Base-by-base conservation (phyloP, 1,284 basidiomycete species). In the Puccinia novopanici region DNA sequence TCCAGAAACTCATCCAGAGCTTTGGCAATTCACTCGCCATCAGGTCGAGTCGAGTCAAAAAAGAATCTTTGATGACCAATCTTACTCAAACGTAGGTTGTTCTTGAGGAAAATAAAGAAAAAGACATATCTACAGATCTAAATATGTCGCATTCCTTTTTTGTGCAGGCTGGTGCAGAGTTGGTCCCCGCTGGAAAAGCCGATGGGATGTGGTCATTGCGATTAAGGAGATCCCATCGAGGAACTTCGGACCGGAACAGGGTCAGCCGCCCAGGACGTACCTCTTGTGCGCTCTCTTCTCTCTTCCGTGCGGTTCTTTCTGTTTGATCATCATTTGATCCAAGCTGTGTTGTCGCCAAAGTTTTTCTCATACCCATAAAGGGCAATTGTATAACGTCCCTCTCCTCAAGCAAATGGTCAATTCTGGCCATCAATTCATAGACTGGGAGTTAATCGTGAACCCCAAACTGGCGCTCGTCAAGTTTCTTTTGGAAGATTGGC, bases 291-390 rank as follows among this genome's bases (percentile, higher is more conserved):
- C 34, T 34, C 34, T 34, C 34, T 34, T 4, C 34, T 34, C 34
- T 34, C 34, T 34, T 4, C 34, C 34, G 34, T 34, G 34, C 34
- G 34, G 34, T 34, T 34, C 34, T 34, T 34, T 34, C 34, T 34
- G 34, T 59, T 81, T 83, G 80, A 82, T 83, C 84, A 37, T 83
- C 80, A n/a, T 19, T 63, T 84, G 82, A 52, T 83, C 86, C 13
- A 85, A 88, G 8, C 89, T 91, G 27, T 92, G 91, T 2, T 90
- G 93, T 82, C 86, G 94, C 81, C 15, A 61, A 34, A 93, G 94
- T 91, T 96, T 96, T 88, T 93, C 92, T 42, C 94, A 95, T 86
- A 94, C 93, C 0, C 90, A 91, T 83, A 96, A 96, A 86, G 87
- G 86, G 2, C 92, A 96, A 86, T 85, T 88, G 15, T 95, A 95